Base-by-base conservation (phyloP, 2,329 filamentous ascomycete genomes). In the Neocatenulostroma microsporum region DNA sequence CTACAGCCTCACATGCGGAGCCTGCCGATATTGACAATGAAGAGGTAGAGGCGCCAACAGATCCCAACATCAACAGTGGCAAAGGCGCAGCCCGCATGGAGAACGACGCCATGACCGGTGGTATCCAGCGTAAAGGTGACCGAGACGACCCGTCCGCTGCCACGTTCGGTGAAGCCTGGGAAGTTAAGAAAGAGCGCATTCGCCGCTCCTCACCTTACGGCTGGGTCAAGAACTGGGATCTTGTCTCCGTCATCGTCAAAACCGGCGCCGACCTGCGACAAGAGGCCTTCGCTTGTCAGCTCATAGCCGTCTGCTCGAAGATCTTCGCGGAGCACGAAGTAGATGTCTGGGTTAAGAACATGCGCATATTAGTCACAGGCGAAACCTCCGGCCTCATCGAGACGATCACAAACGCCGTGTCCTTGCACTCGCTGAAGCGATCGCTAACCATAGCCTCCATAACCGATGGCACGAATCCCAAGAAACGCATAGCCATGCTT, bases 141-240 rank as follows among this genome's bases (percentile, higher is more conserved):
- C 78, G 84, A 24, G 84, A 91, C 53, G 84, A 91, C 55, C 84
- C 84, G 27, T 88, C 83, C 52, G 84, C 84, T 23, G 84, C 84
- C 8, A 85, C 85, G 4, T 89, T 91, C 60, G 84, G 85, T 40
- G 84, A 91, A 62, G 84, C 84, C 14, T 91, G 84, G 84, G 77
- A 82, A 49, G 73, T 79, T 37, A 91, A 91, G 62, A 84, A 82
- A 53, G 84, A 89, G 60, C 81, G 84, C 14, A 86, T 91, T 56
- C 74, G 84, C 43, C 82, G 83, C 50, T 83, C 83, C 1, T 89
- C 84, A 1, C 84, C 84, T 0, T 91, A 88, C 55, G 84, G 84
- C 8, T 86, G 82, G 77, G 85, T 87, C 79, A 84, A 84, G 64
- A 89, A 87, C 55, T 91, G 84, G 84, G 84, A 91, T 53, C 70